phyloP scores from a whole-genome alignment of 2,329 filamentous ascomycete genomes.

The Neofusicoccum parvum region DNA sequence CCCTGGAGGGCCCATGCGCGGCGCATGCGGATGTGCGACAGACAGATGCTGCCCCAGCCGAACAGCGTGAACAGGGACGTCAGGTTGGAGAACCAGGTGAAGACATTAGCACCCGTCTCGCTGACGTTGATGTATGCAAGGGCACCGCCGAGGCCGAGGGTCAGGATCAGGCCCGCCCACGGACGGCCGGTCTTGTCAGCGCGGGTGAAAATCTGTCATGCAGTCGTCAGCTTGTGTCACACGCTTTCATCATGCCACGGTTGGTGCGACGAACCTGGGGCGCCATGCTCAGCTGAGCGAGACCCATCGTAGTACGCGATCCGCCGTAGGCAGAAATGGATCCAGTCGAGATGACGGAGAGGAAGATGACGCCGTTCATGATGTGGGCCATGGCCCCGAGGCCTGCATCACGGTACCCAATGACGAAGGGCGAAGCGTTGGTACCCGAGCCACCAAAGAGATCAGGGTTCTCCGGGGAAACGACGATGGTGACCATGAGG shows the following conservation, averaged over 20 bases:
- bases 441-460: constrained; percentile 47
- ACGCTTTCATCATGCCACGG: neutral
- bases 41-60: constrained; percentile 69
- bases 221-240: neutral
- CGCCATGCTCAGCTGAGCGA: constrained; percentile 48
- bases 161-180: constrained; percentile 33
- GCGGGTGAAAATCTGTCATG: constrained; percentile 24
- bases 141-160: constrained; percentile 36
- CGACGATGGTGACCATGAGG: constrained; percentile 49
- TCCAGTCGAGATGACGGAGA: constrained; percentile 50
- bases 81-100: constrained; percentile 52
- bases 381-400: constrained; percentile 45
- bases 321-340: constrained; percentile 48
- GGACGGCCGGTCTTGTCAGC: constrained; percentile 43
- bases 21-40: constrained; percentile 65
- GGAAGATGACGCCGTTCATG: constrained; percentile 53
- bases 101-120: constrained; percentile 46
- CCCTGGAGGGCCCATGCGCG: constrained; percentile 60
- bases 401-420: constrained; percentile 47
- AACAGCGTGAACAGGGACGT: constrained; percentile 59
- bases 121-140: constrained; percentile 46
- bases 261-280: constrained; percentile 31
- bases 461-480: constrained; percentile 43
- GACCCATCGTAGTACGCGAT: constrained; percentile 48
- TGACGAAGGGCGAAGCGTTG: constrained; percentile 51